Evolutionary conservation across 805 yeast genomes (phyloP).

Genomic region (Tetrapisispora pingtungensis): DNA sequence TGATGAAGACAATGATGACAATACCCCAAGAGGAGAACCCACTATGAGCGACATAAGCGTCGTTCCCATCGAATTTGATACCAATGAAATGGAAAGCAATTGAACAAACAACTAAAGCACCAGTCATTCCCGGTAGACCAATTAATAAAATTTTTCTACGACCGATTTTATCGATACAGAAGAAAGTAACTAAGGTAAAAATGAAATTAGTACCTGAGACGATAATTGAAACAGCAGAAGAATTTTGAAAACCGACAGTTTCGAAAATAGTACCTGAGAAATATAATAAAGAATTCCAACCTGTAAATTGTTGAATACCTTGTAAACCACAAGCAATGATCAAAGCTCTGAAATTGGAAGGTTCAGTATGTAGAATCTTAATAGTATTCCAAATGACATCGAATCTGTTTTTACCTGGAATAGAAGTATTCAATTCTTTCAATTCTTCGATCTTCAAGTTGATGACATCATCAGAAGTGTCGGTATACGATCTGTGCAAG

Average conservation of each 20-base stretch:
- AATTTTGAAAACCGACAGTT: conserved; percentile 76
- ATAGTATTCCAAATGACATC: conserved; percentile 50
- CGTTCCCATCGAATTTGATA: conserved; percentile 42
- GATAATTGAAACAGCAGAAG: conserved; percentile 91
- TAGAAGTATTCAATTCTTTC: conserved; percentile 34
- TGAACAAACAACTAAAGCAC: conserved; percentile 69
- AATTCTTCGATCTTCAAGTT: conserved; percentile 61
- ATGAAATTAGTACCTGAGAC: conserved; percentile 91
- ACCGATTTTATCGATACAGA: conserved; percentile 79
- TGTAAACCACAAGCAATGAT: conserved; percentile 87
- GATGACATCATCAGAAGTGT: conserved; percentile 54
- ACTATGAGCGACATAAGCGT: conserved; percentile 33
- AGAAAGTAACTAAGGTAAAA: conserved; percentile 76
- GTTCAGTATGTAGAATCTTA: conserved; percentile 51
- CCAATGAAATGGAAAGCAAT: conserved; percentile 84
- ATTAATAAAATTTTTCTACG: conserved; percentile 70
- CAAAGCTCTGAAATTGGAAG: conserved; percentile 81
- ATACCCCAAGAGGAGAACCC: conserved; percentile 79
- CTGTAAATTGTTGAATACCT: conserved; percentile 94
- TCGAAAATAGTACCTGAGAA: conserved; percentile 88
- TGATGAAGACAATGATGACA: conserved; percentile 76
- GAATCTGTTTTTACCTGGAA: conserved; percentile 40
- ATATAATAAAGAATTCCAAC: conserved; percentile 94
- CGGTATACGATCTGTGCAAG: conserved; percentile 49
- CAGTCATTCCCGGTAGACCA: conserved; percentile 80